Conservation (phyloP, 2,329 filamentous ascomycete species). For the Didymosphaeria variabile region DNA sequence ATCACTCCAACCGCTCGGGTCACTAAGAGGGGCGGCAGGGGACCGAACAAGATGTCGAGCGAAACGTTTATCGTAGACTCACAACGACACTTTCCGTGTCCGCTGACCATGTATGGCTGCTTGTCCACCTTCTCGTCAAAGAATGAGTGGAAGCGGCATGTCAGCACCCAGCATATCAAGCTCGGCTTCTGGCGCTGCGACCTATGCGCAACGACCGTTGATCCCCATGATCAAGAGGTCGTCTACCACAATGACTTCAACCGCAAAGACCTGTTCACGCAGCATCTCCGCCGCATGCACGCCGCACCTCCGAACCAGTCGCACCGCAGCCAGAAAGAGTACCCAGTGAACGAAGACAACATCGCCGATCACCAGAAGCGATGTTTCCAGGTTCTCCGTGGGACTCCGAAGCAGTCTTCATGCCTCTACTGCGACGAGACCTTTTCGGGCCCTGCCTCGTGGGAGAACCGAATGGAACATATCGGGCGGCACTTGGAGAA, state of each 20-base stretch:
- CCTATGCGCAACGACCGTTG: constrained; percentile 60
- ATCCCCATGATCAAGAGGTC: constrained; percentile 38
- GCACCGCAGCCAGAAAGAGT: constrained; percentile 56
- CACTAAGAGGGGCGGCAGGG: constrained; percentile 30
- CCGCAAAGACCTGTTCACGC: constrained; percentile 89
- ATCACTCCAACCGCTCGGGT: constrained; percentile 24
- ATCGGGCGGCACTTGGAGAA: constrained; percentile 81
- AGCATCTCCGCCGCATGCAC: constrained; percentile 90
- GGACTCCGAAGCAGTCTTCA: constrained; percentile 66
- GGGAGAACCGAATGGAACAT: constrained; percentile 89
- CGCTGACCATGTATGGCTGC: constrained; percentile 82
- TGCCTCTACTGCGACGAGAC: constrained; percentile 72
- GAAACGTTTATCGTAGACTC: constrained; percentile 24
- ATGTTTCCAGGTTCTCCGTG: constrained; percentile 69
- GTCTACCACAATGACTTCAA: constrained; percentile 74
- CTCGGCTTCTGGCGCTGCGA: constrained; percentile 80
- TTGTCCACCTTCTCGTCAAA: constrained; percentile 76
- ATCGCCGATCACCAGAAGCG: constrained; percentile 65
- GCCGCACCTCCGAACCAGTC: constrained; percentile 54
- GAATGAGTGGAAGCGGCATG: constrained; percentile 96
- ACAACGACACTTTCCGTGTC: constrained; percentile 73
- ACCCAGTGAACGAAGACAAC: constrained; percentile 57
- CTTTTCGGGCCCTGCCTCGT: constrained; percentile 72
- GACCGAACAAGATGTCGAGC: constrained; percentile 19
- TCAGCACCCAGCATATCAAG: constrained; percentile 80